Conservation (phyloP, 2,329 filamentous ascomycete genomes). For the Drechmeria coniospora region DNA sequence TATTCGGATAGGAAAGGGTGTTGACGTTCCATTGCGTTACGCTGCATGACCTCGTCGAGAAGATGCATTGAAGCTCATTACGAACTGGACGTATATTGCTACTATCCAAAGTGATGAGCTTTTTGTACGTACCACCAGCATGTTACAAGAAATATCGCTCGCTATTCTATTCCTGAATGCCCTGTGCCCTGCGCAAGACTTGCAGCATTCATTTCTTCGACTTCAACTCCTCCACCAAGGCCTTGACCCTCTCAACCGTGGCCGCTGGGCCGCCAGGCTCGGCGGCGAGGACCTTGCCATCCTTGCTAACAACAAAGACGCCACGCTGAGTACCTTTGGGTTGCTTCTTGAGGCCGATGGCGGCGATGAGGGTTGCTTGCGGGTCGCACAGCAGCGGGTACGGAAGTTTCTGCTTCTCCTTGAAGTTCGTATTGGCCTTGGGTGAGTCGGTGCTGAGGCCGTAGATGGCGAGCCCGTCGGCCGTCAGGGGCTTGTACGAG, state of each 20-base stretch:
- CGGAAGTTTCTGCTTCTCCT: slow-evolving; percentile 76
- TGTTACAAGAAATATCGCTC: slow-evolving; percentile 1
- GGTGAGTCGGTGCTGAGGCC: slow-evolving; percentile 78
- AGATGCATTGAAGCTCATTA: no score
- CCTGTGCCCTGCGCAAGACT: not conserved
- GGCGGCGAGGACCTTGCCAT: slow-evolving; percentile 62
- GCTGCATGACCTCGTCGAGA: no score
- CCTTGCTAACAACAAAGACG: slow-evolving; percentile 74
- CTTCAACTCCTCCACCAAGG: slow-evolving; percentile 40
- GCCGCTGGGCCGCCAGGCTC: slow-evolving; percentile 62
- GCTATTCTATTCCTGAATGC: slow-evolving; percentile 1
- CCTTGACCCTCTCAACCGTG: slow-evolving; percentile 63
- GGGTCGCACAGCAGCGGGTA: slow-evolving; percentile 83
- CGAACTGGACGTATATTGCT: not conserved
- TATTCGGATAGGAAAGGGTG: no score
- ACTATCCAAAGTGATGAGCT: not conserved
- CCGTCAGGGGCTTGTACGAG: slow-evolving; percentile 58
- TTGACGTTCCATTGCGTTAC: no score
- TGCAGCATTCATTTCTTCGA: slow-evolving; percentile 3
- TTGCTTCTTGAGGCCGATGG: slow-evolving; percentile 79
- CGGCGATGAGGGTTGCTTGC: slow-evolving; percentile 55
- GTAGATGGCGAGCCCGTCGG: slow-evolving; percentile 71
- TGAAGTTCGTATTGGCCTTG: slow-evolving; percentile 87
- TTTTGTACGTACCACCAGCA: no score
- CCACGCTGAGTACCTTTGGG: slow-evolving; percentile 71